Percentiles rank a stretch among this genome's conserved stretches.
phyloP scores from a whole-genome alignment of 495 filamentous ascomycete species.

The Tuber indicum region DNA sequence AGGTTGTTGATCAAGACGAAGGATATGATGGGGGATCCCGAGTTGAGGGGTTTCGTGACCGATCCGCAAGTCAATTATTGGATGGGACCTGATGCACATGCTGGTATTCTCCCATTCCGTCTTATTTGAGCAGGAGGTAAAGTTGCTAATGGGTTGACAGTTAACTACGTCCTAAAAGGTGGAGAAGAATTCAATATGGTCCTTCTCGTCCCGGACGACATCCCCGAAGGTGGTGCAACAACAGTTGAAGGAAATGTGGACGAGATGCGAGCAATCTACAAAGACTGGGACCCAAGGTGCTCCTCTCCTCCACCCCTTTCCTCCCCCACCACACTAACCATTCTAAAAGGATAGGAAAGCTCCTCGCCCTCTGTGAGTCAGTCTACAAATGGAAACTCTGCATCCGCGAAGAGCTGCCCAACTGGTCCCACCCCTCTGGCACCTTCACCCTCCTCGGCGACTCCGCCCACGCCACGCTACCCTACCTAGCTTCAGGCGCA shows the following conservation, averaged over 20 bases:
- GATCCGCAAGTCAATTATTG: conserved; percentile 61
- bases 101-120: conserved; percentile 20
- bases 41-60: conserved; percentile 48
- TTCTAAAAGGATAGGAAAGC: conserved; percentile 45
- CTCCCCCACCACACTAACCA: neutral
- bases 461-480: conserved; percentile 63
- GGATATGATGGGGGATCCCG: conserved; percentile 51
- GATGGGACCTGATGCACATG: conserved; percentile 59
- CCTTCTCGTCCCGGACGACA: conserved; percentile 61
- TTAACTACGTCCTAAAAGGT: conserved; percentile 57
- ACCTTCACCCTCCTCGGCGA: conserved; percentile 61
- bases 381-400: conserved; percentile 65
- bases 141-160: conserved; percentile 29
- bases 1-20: conserved; percentile 54
- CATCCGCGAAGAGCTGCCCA: conserved; percentile 52
- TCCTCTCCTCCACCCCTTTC: neutral
- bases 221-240: conserved; percentile 52
- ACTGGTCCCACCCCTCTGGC: conserved; percentile 52
- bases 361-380: conserved; percentile 49
- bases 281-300: conserved; percentile 52
- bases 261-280: conserved; percentile 60
- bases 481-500: conserved; percentile 52
- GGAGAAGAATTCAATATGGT: conserved; percentile 64
- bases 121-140: neutral
- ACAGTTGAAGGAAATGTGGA: conserved; percentile 54